Percentiles rank a stretch among this genome's conserved stretches.
Conservation (phyloP, 2,329 filamentous ascomycete species). For the Neofusicoccum parvum region DNA sequence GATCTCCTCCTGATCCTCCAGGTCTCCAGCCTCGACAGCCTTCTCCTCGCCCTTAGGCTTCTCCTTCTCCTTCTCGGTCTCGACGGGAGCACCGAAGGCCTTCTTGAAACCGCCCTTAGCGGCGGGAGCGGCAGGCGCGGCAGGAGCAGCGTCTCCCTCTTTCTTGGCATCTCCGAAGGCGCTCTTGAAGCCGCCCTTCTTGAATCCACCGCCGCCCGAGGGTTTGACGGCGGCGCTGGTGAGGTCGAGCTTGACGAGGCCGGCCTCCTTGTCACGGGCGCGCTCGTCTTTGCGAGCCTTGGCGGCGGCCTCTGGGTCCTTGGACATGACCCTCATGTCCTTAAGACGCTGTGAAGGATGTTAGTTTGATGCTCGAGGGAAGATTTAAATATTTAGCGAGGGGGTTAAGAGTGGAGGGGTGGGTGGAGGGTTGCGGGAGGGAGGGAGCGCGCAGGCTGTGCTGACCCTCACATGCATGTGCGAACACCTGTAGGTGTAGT, state of each 20-base stretch:
- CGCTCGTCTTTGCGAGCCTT: conserved; percentile 67
- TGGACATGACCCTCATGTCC: conserved; percentile 83
- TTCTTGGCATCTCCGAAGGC: conserved; percentile 51
- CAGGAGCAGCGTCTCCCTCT: conserved; percentile 40
- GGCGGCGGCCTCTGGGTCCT: conserved; percentile 66
- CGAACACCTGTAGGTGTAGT: conserved; percentile 25
- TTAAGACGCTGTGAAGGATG: conserved; percentile 61
- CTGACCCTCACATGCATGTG: background rate
- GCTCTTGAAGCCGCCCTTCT: conserved; percentile 82
- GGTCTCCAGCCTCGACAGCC: conserved; percentile 2
- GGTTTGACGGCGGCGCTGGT: background rate
- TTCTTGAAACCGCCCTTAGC: conserved; percentile 20
- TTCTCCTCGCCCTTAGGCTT: conserved; percentile 33
- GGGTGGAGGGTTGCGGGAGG: background rate
- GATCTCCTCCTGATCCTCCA: background rate
- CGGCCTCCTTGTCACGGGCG: conserved; percentile 62
- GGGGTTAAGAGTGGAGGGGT: background rate
- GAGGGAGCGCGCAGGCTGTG: background rate
- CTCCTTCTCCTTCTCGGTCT: conserved; percentile 41
- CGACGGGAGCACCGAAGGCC: conserved; percentile 16
- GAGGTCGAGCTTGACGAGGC: conserved; percentile 39
- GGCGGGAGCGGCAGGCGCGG: conserved; percentile 24
- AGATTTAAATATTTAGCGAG: background rate
- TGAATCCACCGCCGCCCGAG: conserved; percentile 54
- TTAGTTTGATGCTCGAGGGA: background rate